phyloP scores from a whole-genome alignment of 257 asterid genomes.

The Petrea volubilis region DNA sequence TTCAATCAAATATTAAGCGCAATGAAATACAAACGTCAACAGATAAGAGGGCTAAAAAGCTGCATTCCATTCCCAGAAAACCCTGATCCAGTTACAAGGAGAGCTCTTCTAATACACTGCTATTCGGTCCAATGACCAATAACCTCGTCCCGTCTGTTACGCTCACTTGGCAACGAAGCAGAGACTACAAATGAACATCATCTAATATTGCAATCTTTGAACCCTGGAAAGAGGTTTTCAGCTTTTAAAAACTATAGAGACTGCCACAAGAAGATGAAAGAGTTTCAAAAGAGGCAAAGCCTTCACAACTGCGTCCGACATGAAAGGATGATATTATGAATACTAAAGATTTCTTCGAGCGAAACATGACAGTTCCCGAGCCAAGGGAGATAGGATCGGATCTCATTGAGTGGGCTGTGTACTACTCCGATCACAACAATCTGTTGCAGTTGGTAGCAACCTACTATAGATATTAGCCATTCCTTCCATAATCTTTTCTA shows the following conservation, averaged over 20 bases:
- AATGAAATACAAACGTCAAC: too few species aligned
- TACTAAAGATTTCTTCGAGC: conserved; percentile 12
- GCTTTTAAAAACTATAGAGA: conserved; percentile 8
- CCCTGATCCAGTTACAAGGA: too few species aligned
- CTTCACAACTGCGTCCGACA: conserved; percentile 19
- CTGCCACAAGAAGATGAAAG: background rate
- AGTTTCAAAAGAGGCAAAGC: conserved; percentile 3
- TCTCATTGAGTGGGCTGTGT: conserved; percentile 9
- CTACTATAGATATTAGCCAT: conserved; percentile 31
- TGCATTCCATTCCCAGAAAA: background rate
- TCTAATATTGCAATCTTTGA: too few species aligned
- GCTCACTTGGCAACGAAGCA: background rate
- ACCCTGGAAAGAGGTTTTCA: conserved; percentile 10
- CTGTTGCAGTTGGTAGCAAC: conserved; percentile 28
- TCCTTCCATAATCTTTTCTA: conserved; percentile 74
- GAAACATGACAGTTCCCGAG: conserved; percentile 13
- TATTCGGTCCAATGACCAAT: background rate
- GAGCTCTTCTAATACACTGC: too few species aligned
- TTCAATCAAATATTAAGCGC: too few species aligned
- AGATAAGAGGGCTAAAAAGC: background rate
- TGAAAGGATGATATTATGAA: conserved; percentile 27
- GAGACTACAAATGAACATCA: conserved; percentile 1
- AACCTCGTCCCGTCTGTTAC: background rate
- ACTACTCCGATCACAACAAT: conserved; percentile 24
- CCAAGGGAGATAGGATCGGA: conserved; percentile 16